A percentile compares a stretch with the other conserved stretches of the same genome.
These are phyloP conservation scores for Trametes maxima DNA, from an alignment of 768 basidiomycete species.

Conservation along the genomic window DNA sequence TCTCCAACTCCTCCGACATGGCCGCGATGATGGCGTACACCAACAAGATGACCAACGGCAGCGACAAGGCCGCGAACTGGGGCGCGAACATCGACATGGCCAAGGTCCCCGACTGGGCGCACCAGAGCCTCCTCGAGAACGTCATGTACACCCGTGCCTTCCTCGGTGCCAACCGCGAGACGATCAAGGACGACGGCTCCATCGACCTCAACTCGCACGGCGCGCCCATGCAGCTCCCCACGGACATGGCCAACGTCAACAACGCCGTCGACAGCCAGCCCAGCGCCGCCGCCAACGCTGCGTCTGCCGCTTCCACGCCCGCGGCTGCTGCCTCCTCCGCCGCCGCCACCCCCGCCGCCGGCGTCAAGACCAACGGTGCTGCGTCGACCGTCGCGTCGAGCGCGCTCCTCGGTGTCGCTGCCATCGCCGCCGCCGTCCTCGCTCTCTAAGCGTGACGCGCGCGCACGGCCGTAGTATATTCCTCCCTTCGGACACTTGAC, in stretches of 20 bases:
- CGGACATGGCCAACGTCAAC: conserved; percentile 53
- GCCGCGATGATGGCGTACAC: conserved; percentile 58
- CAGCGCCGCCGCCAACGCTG: conserved; percentile 28
- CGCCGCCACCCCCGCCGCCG: conserved; percentile 27
- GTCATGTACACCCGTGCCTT: conserved; percentile 50
- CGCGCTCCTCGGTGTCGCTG: conserved; percentile 51
- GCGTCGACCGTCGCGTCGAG: conserved; percentile 50
- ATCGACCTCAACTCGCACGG: conserved; percentile 48
- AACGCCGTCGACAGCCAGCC: conserved; percentile 35
- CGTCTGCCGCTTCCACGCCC: conserved; percentile 26
- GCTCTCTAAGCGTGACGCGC: conserved; percentile 27
- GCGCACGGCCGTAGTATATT: background rate
- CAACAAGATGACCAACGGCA: conserved; percentile 49
- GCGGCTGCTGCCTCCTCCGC: conserved; percentile 20
- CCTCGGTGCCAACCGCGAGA: conserved; percentile 53
- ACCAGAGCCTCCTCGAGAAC: conserved; percentile 55
- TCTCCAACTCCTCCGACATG: conserved; percentile 49
- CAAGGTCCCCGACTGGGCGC: conserved; percentile 56
- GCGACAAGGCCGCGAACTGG: conserved; percentile 54
- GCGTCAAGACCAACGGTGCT: conserved; percentile 44
- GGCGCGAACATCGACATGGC: conserved; percentile 63
- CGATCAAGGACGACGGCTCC: conserved; percentile 50
- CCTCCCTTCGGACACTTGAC: background rate
- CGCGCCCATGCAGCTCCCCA: conserved; percentile 61
- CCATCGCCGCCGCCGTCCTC: conserved; percentile 47